Evolutionary conservation across 306 rosid species (phyloP).

Genomic region (Glycine tomentella): DNA sequence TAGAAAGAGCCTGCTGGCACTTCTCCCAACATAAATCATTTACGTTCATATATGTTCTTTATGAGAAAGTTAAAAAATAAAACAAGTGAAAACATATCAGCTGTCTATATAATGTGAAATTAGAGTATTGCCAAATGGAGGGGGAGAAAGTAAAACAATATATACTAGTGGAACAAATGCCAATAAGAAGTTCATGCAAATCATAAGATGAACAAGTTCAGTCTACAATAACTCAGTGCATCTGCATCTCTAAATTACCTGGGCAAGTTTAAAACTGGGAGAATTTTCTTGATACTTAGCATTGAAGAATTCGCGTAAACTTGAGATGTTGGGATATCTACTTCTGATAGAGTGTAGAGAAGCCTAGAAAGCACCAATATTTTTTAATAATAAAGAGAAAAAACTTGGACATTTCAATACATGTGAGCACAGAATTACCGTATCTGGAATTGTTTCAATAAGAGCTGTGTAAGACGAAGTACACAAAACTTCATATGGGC

Average conservation of each 20-base stretch:
- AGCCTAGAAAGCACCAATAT: conserved; percentile 68
- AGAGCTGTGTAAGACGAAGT: conserved; percentile 97
- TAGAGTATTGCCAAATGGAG: no score
- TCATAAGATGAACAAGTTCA: conserved; percentile 38
- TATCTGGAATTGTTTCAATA: conserved; percentile 97
- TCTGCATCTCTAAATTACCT: conserved; percentile 65
- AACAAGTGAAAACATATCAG: no score
- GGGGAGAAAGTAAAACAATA: background rate
- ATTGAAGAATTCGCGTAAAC: conserved; percentile 89
- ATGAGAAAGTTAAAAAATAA: no score
- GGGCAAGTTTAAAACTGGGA: conserved; percentile 97
- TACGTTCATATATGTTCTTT: no score
- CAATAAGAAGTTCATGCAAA: conserved; percentile 32
- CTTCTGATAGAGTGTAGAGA: conserved; percentile 97
- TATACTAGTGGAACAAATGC: conserved; percentile 25
- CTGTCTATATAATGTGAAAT: no score
- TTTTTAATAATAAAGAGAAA: conserved; percentile 12
- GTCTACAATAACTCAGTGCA: conserved; percentile 21
- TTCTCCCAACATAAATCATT: no score
- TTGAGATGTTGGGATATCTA: conserved; percentile 79
- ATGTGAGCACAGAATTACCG: conserved; percentile 63
- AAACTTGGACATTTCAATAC: conserved; percentile 38
- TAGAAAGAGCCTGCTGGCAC: no score
- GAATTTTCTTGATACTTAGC: conserved; percentile 94
- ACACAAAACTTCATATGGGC: conserved; percentile 95